These are phyloP conservation scores for Candida loeiensis DNA, from an alignment of 805 yeast species.

Conservation along the genomic window DNA sequence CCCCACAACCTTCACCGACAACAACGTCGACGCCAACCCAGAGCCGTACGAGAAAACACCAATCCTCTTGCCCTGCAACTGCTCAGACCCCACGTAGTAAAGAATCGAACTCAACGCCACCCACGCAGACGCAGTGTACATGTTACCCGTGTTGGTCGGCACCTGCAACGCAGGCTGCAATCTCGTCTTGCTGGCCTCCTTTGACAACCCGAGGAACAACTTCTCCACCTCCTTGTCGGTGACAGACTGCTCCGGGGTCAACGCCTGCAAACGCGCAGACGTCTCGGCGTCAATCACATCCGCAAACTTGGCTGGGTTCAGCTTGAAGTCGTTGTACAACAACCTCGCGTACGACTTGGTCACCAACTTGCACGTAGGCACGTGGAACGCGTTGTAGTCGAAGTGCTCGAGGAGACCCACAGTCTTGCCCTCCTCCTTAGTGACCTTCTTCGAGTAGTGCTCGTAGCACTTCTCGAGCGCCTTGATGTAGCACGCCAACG, in stretches of 20 bases:
- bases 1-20: slow-evolving; percentile 74
- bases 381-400: slow-evolving; percentile 95
- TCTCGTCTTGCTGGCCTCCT: slow-evolving; percentile 61
- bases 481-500: slow-evolving; percentile 87
- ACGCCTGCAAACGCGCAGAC: slow-evolving; percentile 45
- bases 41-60: slow-evolving; percentile 97
- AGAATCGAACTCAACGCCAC: slow-evolving; percentile 81
- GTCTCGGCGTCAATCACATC: slow-evolving; percentile 45
- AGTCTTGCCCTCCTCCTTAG: slow-evolving; percentile 43
- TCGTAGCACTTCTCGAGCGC: slow-evolving; percentile 87
- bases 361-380: slow-evolving; percentile 95
- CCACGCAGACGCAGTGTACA: slow-evolving; percentile 94
- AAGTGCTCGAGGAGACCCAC: slow-evolving; percentile 69
- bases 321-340: slow-evolving; percentile 79
- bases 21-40: slow-evolving; percentile 90
- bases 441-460: slow-evolving; percentile 70
- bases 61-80: slow-evolving; percentile 77
- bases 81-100: slow-evolving; percentile 67
- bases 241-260: slow-evolving; percentile 74
- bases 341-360: slow-evolving; percentile 90
- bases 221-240: slow-evolving; percentile 81
- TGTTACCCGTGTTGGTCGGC: slow-evolving; percentile 96
- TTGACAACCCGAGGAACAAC: slow-evolving; percentile 73
- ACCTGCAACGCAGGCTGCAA: slow-evolving; percentile 78
- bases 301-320: slow-evolving; percentile 59